A percentile compares a stretch with the other conserved stretches of the same genome.
phyloP scores from a whole-genome alignment of 805 yeast species.

The Sporopachydermia lactativora region DNA sequence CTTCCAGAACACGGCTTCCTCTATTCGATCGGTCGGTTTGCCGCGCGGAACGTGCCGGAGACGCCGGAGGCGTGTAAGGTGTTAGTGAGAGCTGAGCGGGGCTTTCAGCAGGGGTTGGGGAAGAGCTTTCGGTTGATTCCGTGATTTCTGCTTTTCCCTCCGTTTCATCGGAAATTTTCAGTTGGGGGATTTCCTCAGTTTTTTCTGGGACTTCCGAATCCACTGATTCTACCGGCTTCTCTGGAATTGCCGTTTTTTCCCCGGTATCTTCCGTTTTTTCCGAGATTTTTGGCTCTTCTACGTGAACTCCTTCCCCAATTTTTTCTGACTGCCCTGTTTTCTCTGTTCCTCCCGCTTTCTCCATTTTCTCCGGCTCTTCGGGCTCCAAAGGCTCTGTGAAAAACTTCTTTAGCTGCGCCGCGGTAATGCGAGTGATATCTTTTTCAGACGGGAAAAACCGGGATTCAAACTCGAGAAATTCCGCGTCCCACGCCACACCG shows the following conservation, averaged over 20 bases:
- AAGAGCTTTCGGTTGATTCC: neutral
- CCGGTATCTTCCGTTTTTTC: slow-evolving; percentile 6
- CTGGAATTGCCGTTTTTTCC: neutral
- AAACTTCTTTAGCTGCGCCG: slow-evolving; percentile 68
- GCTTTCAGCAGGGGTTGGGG: neutral
- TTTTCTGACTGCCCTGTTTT: slow-evolving; percentile 13
- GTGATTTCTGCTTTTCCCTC: slow-evolving; percentile 5
- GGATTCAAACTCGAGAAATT: slow-evolving; percentile 66
- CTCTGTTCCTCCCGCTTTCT: slow-evolving; percentile 13
- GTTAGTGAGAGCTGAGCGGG: neutral
- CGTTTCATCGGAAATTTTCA: slow-evolving; percentile 3
- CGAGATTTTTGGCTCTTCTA: slow-evolving; percentile 3
- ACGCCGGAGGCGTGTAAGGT: neutral
- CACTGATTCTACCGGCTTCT: slow-evolving; percentile 7
- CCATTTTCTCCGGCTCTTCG: slow-evolving; percentile 8
- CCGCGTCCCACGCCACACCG: slow-evolving; percentile 79
- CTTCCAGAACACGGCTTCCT: slow-evolving; percentile 1
- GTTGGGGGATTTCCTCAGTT: slow-evolving; percentile 4
- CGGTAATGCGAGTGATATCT: slow-evolving; percentile 82
- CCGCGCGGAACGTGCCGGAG: too few relatives aligned
- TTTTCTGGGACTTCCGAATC: slow-evolving; percentile 13
- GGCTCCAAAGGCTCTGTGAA: slow-evolving; percentile 37
- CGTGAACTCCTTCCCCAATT: slow-evolving; percentile 5
- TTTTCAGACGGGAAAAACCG: slow-evolving; percentile 79
- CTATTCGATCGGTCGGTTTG: too few relatives aligned